These are phyloP conservation scores for Keithomyces neogunnii DNA, from an alignment of 2,329 filamentous ascomycete genomes.

Conservation along the genomic window DNA sequence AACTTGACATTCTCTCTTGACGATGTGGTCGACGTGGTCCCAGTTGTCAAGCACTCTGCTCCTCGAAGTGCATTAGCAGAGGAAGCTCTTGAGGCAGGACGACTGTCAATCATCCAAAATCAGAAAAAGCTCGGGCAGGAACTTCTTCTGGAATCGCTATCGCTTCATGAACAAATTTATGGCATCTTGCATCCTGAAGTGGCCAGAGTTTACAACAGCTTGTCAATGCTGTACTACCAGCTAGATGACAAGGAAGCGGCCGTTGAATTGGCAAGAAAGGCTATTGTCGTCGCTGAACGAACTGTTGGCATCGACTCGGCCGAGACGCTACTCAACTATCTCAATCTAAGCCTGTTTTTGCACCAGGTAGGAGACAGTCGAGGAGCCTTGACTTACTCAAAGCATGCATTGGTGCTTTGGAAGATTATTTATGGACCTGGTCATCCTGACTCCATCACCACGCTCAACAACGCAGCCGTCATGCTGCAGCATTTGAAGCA, in stretches of 20 bases:
- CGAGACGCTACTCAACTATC: conserved; percentile 89
- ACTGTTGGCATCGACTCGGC: conserved; percentile 89
- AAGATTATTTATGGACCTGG: conserved; percentile 91
- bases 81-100: conserved; percentile 90
- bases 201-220: conserved; percentile 84
- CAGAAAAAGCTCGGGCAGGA: conserved; percentile 96
- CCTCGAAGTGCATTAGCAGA: conserved; percentile 87
- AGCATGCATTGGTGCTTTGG: conserved; percentile 90
- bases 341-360: conserved; percentile 90
- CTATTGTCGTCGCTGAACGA: conserved; percentile 89
- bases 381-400: conserved; percentile 77
- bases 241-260: conserved; percentile 96
- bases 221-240: conserved; percentile 95
- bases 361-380: conserved; percentile 88
- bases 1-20: conserved; percentile 60
- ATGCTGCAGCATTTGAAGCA: conserved; percentile 96
- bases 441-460: conserved; percentile 96
- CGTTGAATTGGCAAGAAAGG: conserved; percentile 91
- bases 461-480: conserved; percentile 95
- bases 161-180: conserved; percentile 96
- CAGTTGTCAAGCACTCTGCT: conserved; percentile 87
- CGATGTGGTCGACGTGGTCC: conserved; percentile 88
- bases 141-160: conserved; percentile 88
- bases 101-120: conserved; percentile 90
- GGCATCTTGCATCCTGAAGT: conserved; percentile 96